Evolutionary conservation across 768 basidiomycete genomes (phyloP), one percentile per base, ranked within the genome.

Genomic region (Kwoniella sp.): DNA sequence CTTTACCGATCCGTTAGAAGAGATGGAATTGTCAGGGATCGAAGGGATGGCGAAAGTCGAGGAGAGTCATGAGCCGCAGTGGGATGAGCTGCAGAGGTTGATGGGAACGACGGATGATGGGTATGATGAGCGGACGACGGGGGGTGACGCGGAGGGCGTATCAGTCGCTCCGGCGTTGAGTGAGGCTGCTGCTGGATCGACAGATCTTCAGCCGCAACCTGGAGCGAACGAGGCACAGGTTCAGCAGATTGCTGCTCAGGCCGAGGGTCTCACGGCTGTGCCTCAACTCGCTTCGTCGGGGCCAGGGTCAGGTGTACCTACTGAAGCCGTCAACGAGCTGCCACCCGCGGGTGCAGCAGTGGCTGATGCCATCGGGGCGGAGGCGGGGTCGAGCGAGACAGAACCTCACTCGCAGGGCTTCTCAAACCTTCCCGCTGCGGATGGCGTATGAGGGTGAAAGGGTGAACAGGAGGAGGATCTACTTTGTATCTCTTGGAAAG

Each of bases 31-130:
- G 40, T 22, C 47, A 12, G 64, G 64, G 7, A 44, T 67, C 17
- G 60, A 59, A 46, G 50, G 52, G 13, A 64, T 54, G 15, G 56
- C 58, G 22, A 47, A 40, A 9, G 37, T n/a, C 13, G 65, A 56
- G 37, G 68, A 21, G 36, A 61, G n/a, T 22, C 66, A 67, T 47
- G 68, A 67, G 30, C 57, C 60, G 26, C 62, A 69, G 12, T 75
- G 73, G 73, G 71, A 68, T 27, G 73, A 70, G 40, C 47, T 75
- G 52, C 60, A 66, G 29, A 52, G 67, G 36, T 51, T 75, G 47
- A 75, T 75, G 71, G 73, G 65, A 19, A 51, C 62, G 17, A 54
- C 62, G 22, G 58, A 61, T 54, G 60, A 56, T 37, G 60, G 60
- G 7, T 55, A 33, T 33, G 60, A 62, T 47, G 47, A 47, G 7